phyloP scores from a whole-genome alignment of 202 grass and related monocot genomes.

The Dendrocalamus latiflorus region DNA sequence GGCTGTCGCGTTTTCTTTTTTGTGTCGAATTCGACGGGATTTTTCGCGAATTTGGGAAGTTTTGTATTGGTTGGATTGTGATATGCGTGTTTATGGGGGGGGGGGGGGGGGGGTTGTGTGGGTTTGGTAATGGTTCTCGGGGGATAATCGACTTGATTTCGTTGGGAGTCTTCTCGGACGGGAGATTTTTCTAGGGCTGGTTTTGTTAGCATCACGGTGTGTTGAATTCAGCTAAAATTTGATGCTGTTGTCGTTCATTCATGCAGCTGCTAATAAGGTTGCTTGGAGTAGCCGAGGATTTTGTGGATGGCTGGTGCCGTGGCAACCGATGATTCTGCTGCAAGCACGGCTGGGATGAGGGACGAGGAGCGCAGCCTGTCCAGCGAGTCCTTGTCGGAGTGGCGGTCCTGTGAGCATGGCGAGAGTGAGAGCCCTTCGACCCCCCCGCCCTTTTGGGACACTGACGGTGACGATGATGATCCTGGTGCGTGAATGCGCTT shows the following conservation, averaged over 20 bases:
- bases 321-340: constrained; percentile 48
- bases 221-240: background rate
- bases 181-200: background rate
- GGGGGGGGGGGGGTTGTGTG: background rate
- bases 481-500: constrained; percentile 37
- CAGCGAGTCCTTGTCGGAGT: constrained; percentile 62
- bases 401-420: constrained; percentile 56
- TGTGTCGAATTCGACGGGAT: background rate
- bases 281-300: background rate
- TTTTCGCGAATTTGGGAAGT: background rate
- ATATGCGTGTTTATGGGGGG: background rate
- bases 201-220: background rate
- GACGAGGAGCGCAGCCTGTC: constrained; percentile 53
- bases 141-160: background rate
- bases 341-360: constrained; percentile 49
- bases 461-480: constrained; percentile 57
- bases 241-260: background rate
- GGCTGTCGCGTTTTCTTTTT: background rate
- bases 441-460: constrained; percentile 72
- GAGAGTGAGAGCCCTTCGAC: constrained; percentile 65
- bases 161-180: background rate
- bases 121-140: background rate
- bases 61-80: background rate
- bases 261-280: constrained; percentile 31
- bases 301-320: constrained; percentile 53